phyloP scores from a whole-genome alignment of 2,329 filamentous ascomycete genomes.

The Arthrobotrys megalospora region DNA sequence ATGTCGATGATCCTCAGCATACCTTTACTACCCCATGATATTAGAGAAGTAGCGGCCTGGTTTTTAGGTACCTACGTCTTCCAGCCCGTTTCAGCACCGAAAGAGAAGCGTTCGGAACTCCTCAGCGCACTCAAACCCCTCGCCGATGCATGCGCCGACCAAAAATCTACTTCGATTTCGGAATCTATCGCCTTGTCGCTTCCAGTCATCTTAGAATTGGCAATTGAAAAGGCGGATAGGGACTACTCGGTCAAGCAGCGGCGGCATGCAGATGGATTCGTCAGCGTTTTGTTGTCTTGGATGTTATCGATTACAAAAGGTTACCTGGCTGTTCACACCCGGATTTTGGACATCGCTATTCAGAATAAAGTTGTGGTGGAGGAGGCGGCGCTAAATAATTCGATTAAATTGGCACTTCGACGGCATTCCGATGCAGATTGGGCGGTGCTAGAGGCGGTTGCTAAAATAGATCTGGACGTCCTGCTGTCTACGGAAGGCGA shows the following conservation, averaged over 20 bases:
- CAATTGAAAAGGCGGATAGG: slow-evolving; percentile 47
- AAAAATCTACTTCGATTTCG: background rate
- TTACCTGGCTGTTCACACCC: slow-evolving; percentile 30
- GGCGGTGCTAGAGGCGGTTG: slow-evolving; percentile 35
- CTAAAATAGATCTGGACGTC: slow-evolving; percentile 50
- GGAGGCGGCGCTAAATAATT: slow-evolving; percentile 20
- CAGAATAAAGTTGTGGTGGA: slow-evolving; percentile 42
- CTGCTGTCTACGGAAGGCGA: slow-evolving; percentile 33
- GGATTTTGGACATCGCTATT: slow-evolving; percentile 50
- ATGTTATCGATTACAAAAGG: slow-evolving; percentile 43
- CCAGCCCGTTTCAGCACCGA: slow-evolving; percentile 35
- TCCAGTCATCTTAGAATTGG: slow-evolving; percentile 32
- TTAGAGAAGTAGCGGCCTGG: slow-evolving; percentile 34
- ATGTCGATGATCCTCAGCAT: slow-evolving; percentile 49
- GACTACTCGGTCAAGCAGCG: slow-evolving; percentile 53
- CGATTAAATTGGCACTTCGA: slow-evolving; percentile 35
- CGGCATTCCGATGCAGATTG: slow-evolving; percentile 25
- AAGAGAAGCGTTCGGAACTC: slow-evolving; percentile 44
- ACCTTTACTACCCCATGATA: slow-evolving; percentile 13
- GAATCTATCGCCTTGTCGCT: slow-evolving; percentile 19
- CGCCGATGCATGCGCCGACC: slow-evolving; percentile 4
- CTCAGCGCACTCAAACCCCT: slow-evolving; percentile 33
- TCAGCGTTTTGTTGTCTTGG: slow-evolving; percentile 52
- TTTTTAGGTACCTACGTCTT: slow-evolving; percentile 48
- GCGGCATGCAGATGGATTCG: slow-evolving; percentile 49